Evolutionary conservation across 2,329 filamentous ascomycete species (phyloP), one percentile per base, ranked within the genome.

Genomic region (Apiospora rasikravindrae): DNA sequence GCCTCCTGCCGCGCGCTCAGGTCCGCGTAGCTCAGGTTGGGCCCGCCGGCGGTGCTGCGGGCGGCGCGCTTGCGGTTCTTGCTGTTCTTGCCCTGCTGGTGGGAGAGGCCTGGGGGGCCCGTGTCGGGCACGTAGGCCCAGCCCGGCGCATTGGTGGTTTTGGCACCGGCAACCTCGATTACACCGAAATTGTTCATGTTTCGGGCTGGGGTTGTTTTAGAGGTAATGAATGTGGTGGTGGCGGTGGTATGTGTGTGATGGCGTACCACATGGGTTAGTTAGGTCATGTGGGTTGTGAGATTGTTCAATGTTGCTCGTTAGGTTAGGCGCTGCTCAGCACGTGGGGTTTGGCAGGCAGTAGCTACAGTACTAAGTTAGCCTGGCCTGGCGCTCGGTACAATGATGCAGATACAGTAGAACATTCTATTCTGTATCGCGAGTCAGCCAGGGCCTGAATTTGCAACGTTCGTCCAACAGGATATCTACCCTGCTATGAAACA

Each of bases 111-210:
- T 13, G 89, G 86, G 16, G 88, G 87, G 71, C 81, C 88, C 80
- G 89, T 91, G 79, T 98, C 94, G 42, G 95, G 91, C 1, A 98
- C 94, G 81, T 98, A 98, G 16, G 94, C 94, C 93, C 95, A 98
- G 78, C 96, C 96, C 0, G 96, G 95, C 0, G 94, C 93, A 64
- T 88, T 86, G 64, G 90, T 89, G 22, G 90, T 91, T 73, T 90
- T 90, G 40, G 90, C 86, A 78, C 90, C 91, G 47, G 94, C 93
- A 72, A 98, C 86, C 77, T 97, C 92, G 82, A 97, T 91, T 77
- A 98, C 94, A 77, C 93, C 92, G 76, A 92, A 92, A 78, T 91
- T 90, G 79, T 90, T 88, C 88, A 90, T 91, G 37, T 24, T n/a
- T 49, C 11, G 19, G 68, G 33, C 45, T 26, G 49, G 47, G 47